phyloP scores from a whole-genome alignment of 108 stramenopile genomes.

The Bacterosira constricta region DNA sequence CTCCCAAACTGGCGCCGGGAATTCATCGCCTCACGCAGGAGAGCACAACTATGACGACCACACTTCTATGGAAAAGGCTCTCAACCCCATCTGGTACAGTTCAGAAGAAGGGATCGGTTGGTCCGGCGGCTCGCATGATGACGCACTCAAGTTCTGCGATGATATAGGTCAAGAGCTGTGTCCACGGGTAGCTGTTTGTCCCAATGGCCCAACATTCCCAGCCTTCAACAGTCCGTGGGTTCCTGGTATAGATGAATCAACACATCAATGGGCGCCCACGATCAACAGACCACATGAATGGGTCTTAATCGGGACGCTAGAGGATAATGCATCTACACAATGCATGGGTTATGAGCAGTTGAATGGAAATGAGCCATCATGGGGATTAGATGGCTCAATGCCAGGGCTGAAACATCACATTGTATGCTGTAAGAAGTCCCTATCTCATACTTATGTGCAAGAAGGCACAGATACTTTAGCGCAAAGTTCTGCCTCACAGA shows the following conservation, averaged over 20 bases:
- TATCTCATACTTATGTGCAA: not conserved
- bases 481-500: not conserved
- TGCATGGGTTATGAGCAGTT: constrained; percentile 16
- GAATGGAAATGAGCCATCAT: constrained; percentile 11
- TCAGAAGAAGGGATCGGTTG: constrained; percentile 6
- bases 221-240: not conserved
- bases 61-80: not conserved
- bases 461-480: not conserved
- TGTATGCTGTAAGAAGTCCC: constrained; percentile 2
- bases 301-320: constrained; percentile 16
- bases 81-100: constrained; percentile 17
- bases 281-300: constrained; percentile 5
- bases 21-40: constrained; percentile 10
- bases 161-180: not conserved
- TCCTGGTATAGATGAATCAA: not conserved
- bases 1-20: constrained; percentile 14
- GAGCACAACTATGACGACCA: not conserved
- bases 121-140: constrained; percentile 10
- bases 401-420: constrained; percentile 17
- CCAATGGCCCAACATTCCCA: not conserved
- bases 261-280: constrained; percentile 13
- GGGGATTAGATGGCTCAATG: constrained; percentile 16
- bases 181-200: constrained; percentile 12
- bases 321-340: not conserved
- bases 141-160: constrained; percentile 19